Evolutionary conservation across 2,329 filamentous ascomycete species (phyloP), one percentile per base, ranked within the genome.

Genomic region (Pestalotiopsis sp.): DNA sequence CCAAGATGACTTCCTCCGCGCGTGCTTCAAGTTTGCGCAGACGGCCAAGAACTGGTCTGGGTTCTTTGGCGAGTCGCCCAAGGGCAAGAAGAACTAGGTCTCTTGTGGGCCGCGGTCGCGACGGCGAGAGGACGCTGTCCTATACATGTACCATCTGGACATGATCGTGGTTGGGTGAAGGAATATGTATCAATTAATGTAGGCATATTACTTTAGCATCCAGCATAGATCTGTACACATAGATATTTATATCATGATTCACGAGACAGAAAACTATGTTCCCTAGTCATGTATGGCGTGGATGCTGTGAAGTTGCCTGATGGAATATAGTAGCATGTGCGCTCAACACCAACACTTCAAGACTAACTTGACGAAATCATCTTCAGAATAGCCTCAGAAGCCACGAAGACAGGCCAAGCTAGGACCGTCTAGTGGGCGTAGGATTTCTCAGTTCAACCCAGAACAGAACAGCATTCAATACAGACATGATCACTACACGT

Each of bases 11-110:
- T 68, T 52, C 31, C 23, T 68, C 11, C 39, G 49, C 20, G 66
- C 66, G 9, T 68, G 66, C 41, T 68, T 36, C 41, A 56, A n/a
- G 25, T 63, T 68, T 6, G 66, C 66, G 2, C 58, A 41, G 59
- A 61, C 36, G 56, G 52, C 56, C 14, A 36, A 36, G 25, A n/a
- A 39, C 31, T 67, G 65, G 65, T 36, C 52, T 57, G 65, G 65
- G 11, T 49, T 13, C 23, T 17, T 52, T 9, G 38, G 12, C 38
- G 45, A 52, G 9, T 36, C 25, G 11, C 11, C 12, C 57, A 61
- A 61, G 25, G 23, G 3, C 57, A 27, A 17, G 57, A 61, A 12
- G 20, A 9, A n/a, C 2, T 61, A 36, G 25, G 1, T 12, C 4
- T 36, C 12, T 2, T 6, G 6, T 36, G 31, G 31, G 31, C 31